Evolutionary conservation across 176 grass and related monocot species (phyloP), one percentile per base, ranked within the genome.

Genomic region (Zoysia japonica): DNA sequence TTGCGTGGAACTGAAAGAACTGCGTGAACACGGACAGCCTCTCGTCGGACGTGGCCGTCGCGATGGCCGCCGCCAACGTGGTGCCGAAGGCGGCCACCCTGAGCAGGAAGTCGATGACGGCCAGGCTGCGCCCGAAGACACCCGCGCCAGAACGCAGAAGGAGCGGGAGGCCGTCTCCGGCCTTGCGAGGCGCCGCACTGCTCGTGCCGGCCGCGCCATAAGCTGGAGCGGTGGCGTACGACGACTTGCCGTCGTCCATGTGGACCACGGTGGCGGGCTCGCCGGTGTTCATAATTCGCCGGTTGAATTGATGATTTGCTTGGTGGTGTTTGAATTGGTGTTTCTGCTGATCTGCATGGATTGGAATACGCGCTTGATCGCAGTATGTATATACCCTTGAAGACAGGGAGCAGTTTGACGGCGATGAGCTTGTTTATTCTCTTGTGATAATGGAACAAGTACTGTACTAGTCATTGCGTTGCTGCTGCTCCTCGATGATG

Each of bases 11-110:
- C 87, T 97, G 89, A 77, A 92, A 92, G 76, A 72, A 80, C 68
- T 90, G 60, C n/a, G 94, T 97, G 94, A 94, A 92, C 61, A 97
- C 87, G 43, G 89, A 87, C 1, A 94, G 85, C 5, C 74, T 85
- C 87, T 94, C 89, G 53, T 90, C 61, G 40, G 91, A 78, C 4
- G 91, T 97, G 28, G 80, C 94, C 43, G 83, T 92, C 39, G 91
- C 43, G 53, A 97, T 88, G 83, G 91, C 89, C 0, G 91, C 94
- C 4, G 91, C 91, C 16, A 97, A 85, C 59, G 87, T 88, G 2
- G 91, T 40, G 0, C 84, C 94, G 5, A 97, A 80, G 8, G 84
- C 94, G 3, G 70, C 76, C 39, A 97, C 40, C 53, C 94, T 66
- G 1, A 97, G 83, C 47, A 97, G 38, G 10, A 97, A 88, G 84